These are phyloP conservation scores for Theobroma grandiflorum DNA, from an alignment of 441 rosid species.

Conservation along the genomic window DNA sequence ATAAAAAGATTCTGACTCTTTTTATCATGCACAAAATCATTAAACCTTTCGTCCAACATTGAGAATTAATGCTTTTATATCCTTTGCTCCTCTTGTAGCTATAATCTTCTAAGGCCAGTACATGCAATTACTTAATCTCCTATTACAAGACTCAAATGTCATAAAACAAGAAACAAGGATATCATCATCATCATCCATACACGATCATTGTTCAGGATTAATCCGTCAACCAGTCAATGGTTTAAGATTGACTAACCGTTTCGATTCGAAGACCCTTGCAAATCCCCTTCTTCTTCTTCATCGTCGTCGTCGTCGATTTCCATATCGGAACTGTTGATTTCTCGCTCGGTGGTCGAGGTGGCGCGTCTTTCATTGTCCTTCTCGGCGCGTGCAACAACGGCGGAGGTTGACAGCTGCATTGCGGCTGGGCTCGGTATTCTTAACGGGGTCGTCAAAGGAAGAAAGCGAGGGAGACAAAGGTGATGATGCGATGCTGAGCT, in stretches of 20 bases:
- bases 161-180: neutral
- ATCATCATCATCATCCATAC: neutral
- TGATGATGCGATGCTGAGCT: slow-evolving; percentile 1
- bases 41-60: neutral
- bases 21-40: neutral
- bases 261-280: slow-evolving; percentile 28
- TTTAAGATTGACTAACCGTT: slow-evolving; percentile 31
- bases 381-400: slow-evolving; percentile 10
- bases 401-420: slow-evolving; percentile 36
- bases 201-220: neutral
- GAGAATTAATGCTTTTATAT: neutral
- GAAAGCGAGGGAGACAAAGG: neutral
- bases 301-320: slow-evolving; percentile 45
- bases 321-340: slow-evolving; percentile 45
- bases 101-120: neutral
- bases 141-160: neutral
- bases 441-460: neutral
- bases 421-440: neutral
- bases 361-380: slow-evolving; percentile 25
- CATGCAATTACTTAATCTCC: neutral
- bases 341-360: neutral
- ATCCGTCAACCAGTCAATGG: neutral
- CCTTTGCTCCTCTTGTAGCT: neutral
- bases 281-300: slow-evolving; percentile 31
- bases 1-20: neutral